phyloP scores from a whole-genome alignment of 768 basidiomycete species.

The Rhizopogon rudus region DNA sequence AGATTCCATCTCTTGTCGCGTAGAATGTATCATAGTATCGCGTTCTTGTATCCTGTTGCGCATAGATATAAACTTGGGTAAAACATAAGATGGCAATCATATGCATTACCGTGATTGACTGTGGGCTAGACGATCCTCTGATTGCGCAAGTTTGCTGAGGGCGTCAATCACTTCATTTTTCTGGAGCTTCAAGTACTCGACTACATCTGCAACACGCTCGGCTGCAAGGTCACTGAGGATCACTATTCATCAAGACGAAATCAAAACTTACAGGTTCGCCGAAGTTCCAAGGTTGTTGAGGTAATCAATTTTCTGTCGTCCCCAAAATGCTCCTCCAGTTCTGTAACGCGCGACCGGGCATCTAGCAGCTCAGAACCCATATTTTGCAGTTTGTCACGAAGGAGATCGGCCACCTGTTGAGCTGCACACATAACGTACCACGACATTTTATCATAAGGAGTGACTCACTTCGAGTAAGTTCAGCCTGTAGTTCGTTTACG shows the following conservation, averaged over 20 bases:
- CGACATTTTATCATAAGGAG: not conserved
- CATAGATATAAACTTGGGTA: slow-evolving; percentile 7
- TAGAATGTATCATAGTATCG: slow-evolving; percentile 19
- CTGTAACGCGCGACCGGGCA: slow-evolving; percentile 31
- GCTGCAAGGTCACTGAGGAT: slow-evolving; percentile 14
- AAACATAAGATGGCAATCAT: not conserved
- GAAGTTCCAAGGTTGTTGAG: slow-evolving; percentile 15
- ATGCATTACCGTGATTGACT: slow-evolving; percentile 16
- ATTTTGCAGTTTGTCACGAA: slow-evolving; percentile 40
- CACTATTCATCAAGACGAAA: slow-evolving; percentile 6
- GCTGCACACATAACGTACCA: slow-evolving; percentile 24
- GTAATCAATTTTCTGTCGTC: slow-evolving; percentile 19
- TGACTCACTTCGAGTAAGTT: slow-evolving; percentile 30
- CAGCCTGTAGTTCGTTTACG: slow-evolving; percentile 29
- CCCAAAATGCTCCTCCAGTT: slow-evolving; percentile 28
- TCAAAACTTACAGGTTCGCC: slow-evolving; percentile 18
- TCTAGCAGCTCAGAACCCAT: slow-evolving; percentile 40
- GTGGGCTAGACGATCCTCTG: slow-evolving; percentile 22
- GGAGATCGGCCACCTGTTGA: slow-evolving; percentile 44
- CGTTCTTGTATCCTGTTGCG: slow-evolving; percentile 19
- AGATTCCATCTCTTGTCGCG: slow-evolving; percentile 25
- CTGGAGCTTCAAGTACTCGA: slow-evolving; percentile 21
- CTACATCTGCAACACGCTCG: slow-evolving; percentile 15
- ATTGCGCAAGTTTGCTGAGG: slow-evolving; percentile 15
- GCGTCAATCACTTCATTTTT: slow-evolving; percentile 22